Base-by-base conservation (phyloP, 495 filamentous ascomycete genomes). In the Friedmanniomyces simplex region DNA sequence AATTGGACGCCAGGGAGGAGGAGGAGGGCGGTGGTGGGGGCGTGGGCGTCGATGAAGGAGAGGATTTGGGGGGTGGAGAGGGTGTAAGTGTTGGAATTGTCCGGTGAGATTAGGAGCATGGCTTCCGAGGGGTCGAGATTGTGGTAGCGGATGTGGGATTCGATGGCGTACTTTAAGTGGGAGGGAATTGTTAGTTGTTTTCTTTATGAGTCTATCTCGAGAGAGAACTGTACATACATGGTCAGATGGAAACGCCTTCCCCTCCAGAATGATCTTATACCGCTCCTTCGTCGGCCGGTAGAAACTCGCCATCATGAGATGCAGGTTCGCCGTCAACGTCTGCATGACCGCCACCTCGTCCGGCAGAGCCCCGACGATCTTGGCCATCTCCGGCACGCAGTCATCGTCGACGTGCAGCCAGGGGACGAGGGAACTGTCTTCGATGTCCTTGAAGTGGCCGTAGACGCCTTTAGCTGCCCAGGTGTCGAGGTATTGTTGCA, bases 401-500 rank as follows among this genome's bases (percentile, higher is more conserved):
- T 78, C 77, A 47, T 82, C 80, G 63, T 93, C 91, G 14, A 88
- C 81, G 63, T 94, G 77, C 32, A 95, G 74, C 81, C 90, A 98
- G 51, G 85, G 83, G 48, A 83, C 82, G 13, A 93, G 76, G 25
- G 85, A 75, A 43, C 86, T 84, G 56, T 85, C 86, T 14, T 83
- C 77, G 30, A 95, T 81, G n/a, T 82, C 77, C 32, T 82, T 85
- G 74, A 96, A 96, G 73, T 98, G 93, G 0, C 91, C 93, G 45
- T 83, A 84, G 18, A 98, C 93, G n/a, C 86, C 93, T 67, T 95
- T 93, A 0, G 84, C 86, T 1, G 87, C 87, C 93, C 93, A 98
- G 14, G 89, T 86, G 22, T 77, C 72, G 30, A 98, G 80, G 66
- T 95, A 91, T 52, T 83, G 78, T 41, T 82, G 76, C 63, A 98